A percentile compares a stretch with the other conserved stretches of the same genome.
phyloP scores from a whole-genome alignment of 2,329 filamentous ascomycete species.

The Camillea tinctor region DNA sequence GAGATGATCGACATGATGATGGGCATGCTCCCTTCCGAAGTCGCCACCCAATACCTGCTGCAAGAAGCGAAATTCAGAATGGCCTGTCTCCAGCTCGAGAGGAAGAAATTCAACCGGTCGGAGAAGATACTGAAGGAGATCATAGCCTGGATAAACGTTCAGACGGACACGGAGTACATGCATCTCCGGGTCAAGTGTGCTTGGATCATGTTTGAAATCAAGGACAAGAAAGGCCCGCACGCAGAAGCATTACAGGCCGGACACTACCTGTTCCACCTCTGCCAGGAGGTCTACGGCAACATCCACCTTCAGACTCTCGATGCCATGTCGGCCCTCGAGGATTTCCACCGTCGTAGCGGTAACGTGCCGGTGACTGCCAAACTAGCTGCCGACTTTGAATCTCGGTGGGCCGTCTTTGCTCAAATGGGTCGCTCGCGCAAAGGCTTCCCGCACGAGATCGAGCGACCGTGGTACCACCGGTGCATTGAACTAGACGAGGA shows the following conservation, averaged over 20 bases:
- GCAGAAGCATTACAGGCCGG: constrained; percentile 21
- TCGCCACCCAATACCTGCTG: constrained; percentile 23
- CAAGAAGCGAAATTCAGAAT: constrained; percentile 27
- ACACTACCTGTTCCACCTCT: constrained; percentile 20
- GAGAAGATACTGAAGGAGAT: constrained; percentile 20
- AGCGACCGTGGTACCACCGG: constrained; percentile 28
- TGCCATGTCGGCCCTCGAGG: constrained; percentile 27
- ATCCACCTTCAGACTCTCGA: constrained; percentile 29
- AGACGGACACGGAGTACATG: constrained; percentile 9
- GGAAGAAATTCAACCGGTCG: constrained; percentile 21
- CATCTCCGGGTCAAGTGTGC: constrained; percentile 27
- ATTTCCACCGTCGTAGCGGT: constrained; percentile 18
- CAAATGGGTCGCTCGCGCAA: constrained; percentile 6
- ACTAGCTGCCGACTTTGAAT: constrained; percentile 20
- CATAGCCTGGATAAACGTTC: constrained; percentile 22
- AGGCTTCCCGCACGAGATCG: constrained; percentile 26
- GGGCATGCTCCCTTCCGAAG: constrained; percentile 11
- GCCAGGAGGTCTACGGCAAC: constrained; percentile 22
- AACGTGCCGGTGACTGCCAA: constrained; percentile 13
- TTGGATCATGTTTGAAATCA: constrained; percentile 27
- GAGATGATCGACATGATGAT: constrained; percentile 22
- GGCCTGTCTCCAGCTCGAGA: constrained; percentile 19
- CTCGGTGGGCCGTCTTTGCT: constrained; percentile 20
- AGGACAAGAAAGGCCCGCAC: constrained; percentile 19
- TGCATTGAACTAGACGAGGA: constrained; percentile 27